These are phyloP conservation scores for Fallopia convolvulus DNA, from an alignment of 148 eudicot genomes.

Conservation along the genomic window DNA sequence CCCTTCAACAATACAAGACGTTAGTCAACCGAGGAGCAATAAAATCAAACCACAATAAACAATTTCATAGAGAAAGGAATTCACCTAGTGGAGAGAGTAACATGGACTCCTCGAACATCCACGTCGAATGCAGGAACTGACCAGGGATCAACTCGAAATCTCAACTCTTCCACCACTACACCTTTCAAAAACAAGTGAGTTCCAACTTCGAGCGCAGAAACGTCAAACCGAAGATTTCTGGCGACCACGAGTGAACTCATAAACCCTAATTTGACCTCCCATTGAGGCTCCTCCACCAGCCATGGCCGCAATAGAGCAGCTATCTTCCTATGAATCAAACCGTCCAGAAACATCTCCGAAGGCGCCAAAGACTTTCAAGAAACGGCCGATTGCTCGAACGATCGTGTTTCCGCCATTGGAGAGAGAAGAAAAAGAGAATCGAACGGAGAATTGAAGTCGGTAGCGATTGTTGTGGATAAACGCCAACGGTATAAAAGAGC, in stretches of 20 bases:
- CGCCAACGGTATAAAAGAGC: constrained; percentile 3
- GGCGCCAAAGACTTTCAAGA: constrained; percentile 4
- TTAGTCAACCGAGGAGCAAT: background rate
- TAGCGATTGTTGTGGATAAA: background rate
- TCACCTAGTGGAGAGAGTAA: constrained; percentile 43
- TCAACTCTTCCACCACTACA: constrained; percentile 39
- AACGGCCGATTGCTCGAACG: background rate
- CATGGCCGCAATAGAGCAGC: constrained; percentile 55
- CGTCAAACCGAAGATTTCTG: constrained; percentile 39
- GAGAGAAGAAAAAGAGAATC: background rate
- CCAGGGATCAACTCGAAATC: constrained; percentile 44
- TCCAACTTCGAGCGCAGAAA: constrained; percentile 31
- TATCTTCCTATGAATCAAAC: constrained; percentile 37
- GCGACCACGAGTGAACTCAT: constrained; percentile 34
- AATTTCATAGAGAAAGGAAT: background rate
- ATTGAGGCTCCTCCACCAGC: constrained; percentile 48
- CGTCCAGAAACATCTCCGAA: constrained; percentile 44
- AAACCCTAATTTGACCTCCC: constrained; percentile 65
- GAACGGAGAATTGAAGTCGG: background rate
- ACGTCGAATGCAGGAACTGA: constrained; percentile 47
- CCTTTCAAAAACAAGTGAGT: constrained; percentile 33
- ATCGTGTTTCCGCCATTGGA: constrained; percentile 1
- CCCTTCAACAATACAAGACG: constrained; percentile 32
- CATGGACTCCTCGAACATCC: constrained; percentile 43
- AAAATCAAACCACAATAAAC: background rate